Conservation (phyloP, 2,329 filamentous ascomycete genomes). For the Aspergillus oerlinghausenensis region DNA sequence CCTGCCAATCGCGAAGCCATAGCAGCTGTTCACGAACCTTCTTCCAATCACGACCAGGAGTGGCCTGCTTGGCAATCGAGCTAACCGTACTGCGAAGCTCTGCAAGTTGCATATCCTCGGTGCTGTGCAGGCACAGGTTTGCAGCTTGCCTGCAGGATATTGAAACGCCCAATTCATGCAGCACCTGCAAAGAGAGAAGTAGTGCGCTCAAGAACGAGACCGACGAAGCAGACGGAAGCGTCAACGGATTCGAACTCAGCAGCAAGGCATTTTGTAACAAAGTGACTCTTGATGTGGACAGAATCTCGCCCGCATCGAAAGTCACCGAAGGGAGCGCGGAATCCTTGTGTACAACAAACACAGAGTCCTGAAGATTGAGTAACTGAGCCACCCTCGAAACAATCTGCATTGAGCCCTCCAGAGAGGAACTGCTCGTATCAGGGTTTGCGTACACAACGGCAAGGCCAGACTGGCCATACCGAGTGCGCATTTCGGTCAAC, state of each 20-base stretch:
- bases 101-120: constrained; percentile 48
- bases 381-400: constrained; percentile 49
- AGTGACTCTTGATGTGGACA: constrained; percentile 35
- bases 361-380: constrained; percentile 46
- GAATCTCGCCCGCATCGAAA: constrained; percentile 28
- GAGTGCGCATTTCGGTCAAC: constrained; percentile 38
- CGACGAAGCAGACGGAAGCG: constrained; percentile 34
- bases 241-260: constrained; percentile 37
- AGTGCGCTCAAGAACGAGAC: constrained; percentile 39
- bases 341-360: constrained; percentile 21
- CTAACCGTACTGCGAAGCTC: constrained; percentile 53
- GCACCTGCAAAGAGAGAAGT: constrained; percentile 37
- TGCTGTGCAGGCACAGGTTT: constrained; percentile 51
- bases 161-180: constrained; percentile 36
- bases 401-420: constrained; percentile 48
- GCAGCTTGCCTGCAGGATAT: constrained; percentile 35
- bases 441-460: constrained; percentile 55
- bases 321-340: constrained; percentile 25
- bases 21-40: constrained; percentile 48
- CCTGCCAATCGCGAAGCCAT: constrained; percentile 59
- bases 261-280: constrained; percentile 41
- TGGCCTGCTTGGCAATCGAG: constrained; percentile 40
- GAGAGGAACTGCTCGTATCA: constrained; percentile 39
- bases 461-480: constrained; percentile 57
- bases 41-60: constrained; percentile 46